A percentile compares a stretch with the other conserved stretches of the same genome.
phyloP scores from a whole-genome alignment of 495 filamentous ascomycete genomes.

The Xylaria bambusicola region DNA sequence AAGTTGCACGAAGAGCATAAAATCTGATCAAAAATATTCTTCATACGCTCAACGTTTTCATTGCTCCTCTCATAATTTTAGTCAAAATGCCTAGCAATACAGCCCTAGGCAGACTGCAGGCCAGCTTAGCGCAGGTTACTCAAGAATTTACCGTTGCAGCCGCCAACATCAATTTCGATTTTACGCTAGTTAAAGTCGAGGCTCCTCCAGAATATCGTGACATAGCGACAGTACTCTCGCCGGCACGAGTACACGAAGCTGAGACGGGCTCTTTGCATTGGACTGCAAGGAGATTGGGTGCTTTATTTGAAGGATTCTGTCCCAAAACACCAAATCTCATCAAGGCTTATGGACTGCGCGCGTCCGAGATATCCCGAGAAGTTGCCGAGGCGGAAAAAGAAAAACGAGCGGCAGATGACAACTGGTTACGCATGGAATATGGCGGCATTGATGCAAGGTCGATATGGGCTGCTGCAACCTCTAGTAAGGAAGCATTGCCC shows the following conservation, averaged over 20 bases:
- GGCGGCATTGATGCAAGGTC: conserved; percentile 30
- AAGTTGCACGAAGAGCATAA: no score
- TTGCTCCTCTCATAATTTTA: no score
- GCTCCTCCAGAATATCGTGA: conserved; percentile 34
- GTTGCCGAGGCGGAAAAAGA: conserved; percentile 18
- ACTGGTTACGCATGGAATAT: conserved; percentile 20
- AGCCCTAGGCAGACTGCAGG: conserved; percentile 10
- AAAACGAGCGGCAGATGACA: not conserved
- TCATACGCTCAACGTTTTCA: no score
- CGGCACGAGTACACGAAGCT: conserved; percentile 22
- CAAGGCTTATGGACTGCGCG: conserved; percentile 37
- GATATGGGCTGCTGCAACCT: conserved; percentile 45
- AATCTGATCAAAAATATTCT: no score
- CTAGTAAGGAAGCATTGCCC: conserved; percentile 30
- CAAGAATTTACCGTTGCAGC: conserved; percentile 34
- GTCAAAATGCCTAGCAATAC: not conserved
- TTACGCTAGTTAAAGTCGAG: conserved; percentile 35
- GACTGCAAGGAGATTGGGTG: conserved; percentile 33
- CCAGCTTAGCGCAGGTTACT: conserved; percentile 20
- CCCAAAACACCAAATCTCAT: conserved; percentile 35
- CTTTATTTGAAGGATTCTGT: conserved; percentile 30
- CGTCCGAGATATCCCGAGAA: conserved; percentile 31
- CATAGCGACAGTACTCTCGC: conserved; percentile 26
- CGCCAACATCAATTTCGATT: conserved; percentile 40
- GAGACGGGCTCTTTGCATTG: conserved; percentile 31